These are phyloP conservation scores for Pseudogymnoascus sp. DNA, from an alignment of 2,329 filamentous ascomycete genomes.

Conservation along the genomic window DNA sequence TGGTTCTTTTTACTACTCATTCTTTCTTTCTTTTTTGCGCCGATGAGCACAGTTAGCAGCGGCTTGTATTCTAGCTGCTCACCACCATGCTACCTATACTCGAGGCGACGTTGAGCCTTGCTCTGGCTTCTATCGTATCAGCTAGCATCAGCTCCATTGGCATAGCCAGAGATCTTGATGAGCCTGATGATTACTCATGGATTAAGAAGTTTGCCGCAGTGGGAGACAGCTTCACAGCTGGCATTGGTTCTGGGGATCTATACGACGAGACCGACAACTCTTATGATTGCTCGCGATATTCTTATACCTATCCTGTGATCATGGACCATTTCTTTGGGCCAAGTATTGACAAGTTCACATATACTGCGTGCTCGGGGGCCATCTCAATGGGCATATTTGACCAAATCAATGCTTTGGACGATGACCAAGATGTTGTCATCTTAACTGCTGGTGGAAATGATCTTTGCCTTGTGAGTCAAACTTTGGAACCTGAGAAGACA, in stretches of 20 bases:
- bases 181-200: constrained; percentile 5
- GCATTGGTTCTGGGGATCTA: constrained; percentile 26
- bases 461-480: constrained; percentile 26
- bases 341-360: constrained; percentile 25
- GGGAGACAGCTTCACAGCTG: constrained; percentile 32
- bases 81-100: background rate
- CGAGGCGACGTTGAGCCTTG: background rate
- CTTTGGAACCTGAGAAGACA: background rate
- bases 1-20: background rate
- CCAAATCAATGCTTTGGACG: constrained; percentile 22
- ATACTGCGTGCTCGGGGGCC: constrained; percentile 24
- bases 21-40: background rate
- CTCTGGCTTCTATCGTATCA: background rate
- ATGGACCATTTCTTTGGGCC: constrained; percentile 21
- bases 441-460: constrained; percentile 33
- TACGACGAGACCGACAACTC: constrained; percentile 9
- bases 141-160: background rate
- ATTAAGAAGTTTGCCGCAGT: constrained; percentile 29
- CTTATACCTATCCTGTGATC: constrained; percentile 23
- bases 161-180: background rate
- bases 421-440: constrained; percentile 28
- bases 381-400: constrained; percentile 22
- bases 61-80: background rate
- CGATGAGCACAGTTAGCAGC: background rate
- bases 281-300: constrained; percentile 26